Base-by-base conservation (phyloP, 78 protist genomes). In the Dictyostelium citrinum region DNA sequence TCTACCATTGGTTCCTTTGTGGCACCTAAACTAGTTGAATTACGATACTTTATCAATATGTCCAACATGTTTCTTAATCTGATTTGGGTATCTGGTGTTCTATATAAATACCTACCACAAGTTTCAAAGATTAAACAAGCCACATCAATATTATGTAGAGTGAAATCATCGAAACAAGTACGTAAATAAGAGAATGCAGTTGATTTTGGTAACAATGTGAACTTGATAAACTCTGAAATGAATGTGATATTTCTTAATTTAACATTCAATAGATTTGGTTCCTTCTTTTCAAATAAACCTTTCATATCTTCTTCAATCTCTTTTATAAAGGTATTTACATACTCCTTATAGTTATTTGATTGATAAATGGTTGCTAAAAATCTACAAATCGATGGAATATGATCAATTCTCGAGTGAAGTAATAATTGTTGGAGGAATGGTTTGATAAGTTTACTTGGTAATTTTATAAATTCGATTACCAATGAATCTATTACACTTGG, bases 161-260 rank as follows among this genome's bases (percentile, higher is more conserved):
- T 64, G 46, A 97, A 97, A 24, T 95, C 95, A 55, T 91, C 91
- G 20, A 97, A 70, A 45, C 97, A 85, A 7, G 33, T 37, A 43
- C 82, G 90, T 67, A 97, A 68, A 61, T 67, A 81, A 39, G 90
- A 46, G 39, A 97, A 81, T 8, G 95, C 96, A 1, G 49, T 39
- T 12, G 88, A 16, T 31, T 46, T 77, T 39, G 90, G 91, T 9
- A 82, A 12, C 1, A 96, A 60, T 0, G 83, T 35, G 29, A 97
- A 97, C 39, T 96, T 97, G 5, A 94, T 82, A 33, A 97, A 95
- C 60, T 97, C 98, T 0, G 91, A 97, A 71, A 97, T 33, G 61
- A 55, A 88, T 45, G 61, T n/a, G 0, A 83, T 78, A 64, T 95
- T 67, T 61, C 79, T 88, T 20, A 88, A n/a, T 39, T 78, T 76